Conservation (phyloP, 2,329 filamentous ascomycete species). For the Nemania sp. region DNA sequence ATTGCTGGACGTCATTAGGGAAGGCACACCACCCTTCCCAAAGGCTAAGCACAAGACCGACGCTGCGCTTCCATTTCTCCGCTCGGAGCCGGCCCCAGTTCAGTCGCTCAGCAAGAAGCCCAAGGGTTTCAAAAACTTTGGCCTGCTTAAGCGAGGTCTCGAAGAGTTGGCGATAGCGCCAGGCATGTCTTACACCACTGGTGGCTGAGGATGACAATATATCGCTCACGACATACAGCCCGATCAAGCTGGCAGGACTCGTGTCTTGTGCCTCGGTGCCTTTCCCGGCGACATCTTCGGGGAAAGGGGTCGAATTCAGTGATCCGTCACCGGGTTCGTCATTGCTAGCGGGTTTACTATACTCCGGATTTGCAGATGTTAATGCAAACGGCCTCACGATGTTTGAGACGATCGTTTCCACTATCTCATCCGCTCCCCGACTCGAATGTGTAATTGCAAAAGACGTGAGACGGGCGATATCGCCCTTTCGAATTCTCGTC, state of each 20-base stretch:
- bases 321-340: slow-evolving; percentile 45
- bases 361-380: slow-evolving; percentile 69
- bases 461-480: slow-evolving; percentile 81
- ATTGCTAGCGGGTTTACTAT: slow-evolving; percentile 45
- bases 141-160: slow-evolving; percentile 71
- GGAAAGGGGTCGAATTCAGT: slow-evolving; percentile 43
- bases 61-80: slow-evolving; percentile 82
- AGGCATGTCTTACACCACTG: slow-evolving; percentile 79
- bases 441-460: slow-evolving; percentile 90
- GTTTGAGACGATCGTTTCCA: slow-evolving; percentile 85
- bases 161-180: slow-evolving; percentile 83
- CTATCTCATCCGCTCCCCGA: slow-evolving; percentile 84
- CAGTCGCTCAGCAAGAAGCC: slow-evolving; percentile 70
- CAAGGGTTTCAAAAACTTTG: slow-evolving; percentile 74
- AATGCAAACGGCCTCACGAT: slow-evolving; percentile 76
- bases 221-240: slow-evolving; percentile 76
- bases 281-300: slow-evolving; percentile 49
- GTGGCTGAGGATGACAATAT: slow-evolving; percentile 78
- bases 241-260: slow-evolving; percentile 76
- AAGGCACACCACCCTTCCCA: slow-evolving; percentile 79
- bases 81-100: slow-evolving; percentile 81
- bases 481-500: slow-evolving; percentile 76
- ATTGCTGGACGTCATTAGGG: slow-evolving; percentile 71
- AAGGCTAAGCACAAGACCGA: slow-evolving; percentile 68
- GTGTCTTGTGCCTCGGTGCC: slow-evolving; percentile 57